Conservation (phyloP, 768 basidiomycete species). For the Chalciporus sphaerocephalus region DNA sequence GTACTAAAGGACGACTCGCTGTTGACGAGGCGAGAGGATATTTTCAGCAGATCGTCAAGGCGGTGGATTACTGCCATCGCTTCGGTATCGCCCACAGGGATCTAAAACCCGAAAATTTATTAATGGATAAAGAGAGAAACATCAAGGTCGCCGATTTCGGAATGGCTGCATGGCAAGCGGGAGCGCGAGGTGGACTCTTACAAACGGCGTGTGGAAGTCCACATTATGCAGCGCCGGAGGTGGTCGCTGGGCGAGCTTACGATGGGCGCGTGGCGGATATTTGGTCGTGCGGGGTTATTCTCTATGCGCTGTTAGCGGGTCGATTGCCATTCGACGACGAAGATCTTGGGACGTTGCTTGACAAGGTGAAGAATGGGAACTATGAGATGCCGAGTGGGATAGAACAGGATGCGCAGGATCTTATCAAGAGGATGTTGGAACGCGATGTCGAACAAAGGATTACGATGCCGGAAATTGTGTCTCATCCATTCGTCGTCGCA, state of each 20-base stretch:
- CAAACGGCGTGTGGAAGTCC: conserved; percentile 90
- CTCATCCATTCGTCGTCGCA: conserved; percentile 74
- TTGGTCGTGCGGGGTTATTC: conserved; percentile 95
- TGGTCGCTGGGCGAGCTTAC: conserved; percentile 78
- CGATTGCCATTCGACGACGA: conserved; percentile 93
- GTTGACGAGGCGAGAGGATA: conserved; percentile 72
- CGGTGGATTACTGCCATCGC: conserved; percentile 89
- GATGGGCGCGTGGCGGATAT: conserved; percentile 87
- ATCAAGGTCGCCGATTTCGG: conserved; percentile 97
- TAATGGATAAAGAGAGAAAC: conserved; percentile 77
- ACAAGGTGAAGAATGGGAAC: conserved; percentile 70
- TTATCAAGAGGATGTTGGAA: conserved; percentile 77
- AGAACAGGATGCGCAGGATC: conserved; percentile 64
- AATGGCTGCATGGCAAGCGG: conserved; percentile 90
- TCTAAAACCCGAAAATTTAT: conserved; percentile 90
- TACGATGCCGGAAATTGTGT: conserved; percentile 74
- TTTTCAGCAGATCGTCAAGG: conserved; percentile 91
- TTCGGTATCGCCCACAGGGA: conserved; percentile 94
- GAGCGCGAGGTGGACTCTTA: conserved; percentile 52
- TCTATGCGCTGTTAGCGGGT: conserved; percentile 84
- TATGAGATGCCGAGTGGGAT: conserved; percentile 74
- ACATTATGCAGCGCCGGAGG: conserved; percentile 93
- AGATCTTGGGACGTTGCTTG: conserved; percentile 68
- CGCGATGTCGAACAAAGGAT: conserved; percentile 73
- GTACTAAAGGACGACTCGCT: conserved; percentile 68